Conservation (phyloP, 352 stramenopile species). For the Globisporangium paddicum region DNA sequence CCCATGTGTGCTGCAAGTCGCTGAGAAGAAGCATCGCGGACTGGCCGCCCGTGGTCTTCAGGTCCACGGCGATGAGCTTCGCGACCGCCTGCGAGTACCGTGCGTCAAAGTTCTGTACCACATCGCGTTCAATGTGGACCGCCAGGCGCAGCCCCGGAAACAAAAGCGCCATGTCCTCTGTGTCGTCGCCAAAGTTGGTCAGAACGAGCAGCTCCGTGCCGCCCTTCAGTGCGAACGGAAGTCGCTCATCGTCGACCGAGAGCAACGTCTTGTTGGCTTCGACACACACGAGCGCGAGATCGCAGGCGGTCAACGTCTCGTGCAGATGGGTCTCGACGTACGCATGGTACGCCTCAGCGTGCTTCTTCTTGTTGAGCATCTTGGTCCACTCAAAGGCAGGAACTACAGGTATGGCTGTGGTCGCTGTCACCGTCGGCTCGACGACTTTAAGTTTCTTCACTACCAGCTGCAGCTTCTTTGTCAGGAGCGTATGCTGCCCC, state of each 20-base stretch:
- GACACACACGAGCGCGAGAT: conserved; percentile 5
- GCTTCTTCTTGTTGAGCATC: not conserved
- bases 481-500: not conserved
- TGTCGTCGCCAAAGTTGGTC: conserved; percentile 9
- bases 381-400: not conserved
- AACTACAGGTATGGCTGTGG: too few relatives aligned
- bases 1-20: conserved; percentile 5
- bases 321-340: conserved; percentile 6
- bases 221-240: conserved; percentile 4
- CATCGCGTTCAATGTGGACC: not conserved
- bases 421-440: not conserved
- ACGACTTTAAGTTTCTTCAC: not conserved
- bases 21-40: conserved; percentile 7
- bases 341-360: conserved; percentile 6
- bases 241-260: conserved; percentile 5
- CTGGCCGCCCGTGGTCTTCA: conserved; percentile 5
- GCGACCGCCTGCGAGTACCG: conserved; percentile 4
- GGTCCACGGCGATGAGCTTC: conserved; percentile 5
- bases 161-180: conserved; percentile 2
- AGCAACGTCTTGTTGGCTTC: conserved; percentile 6
- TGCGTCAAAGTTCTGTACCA: conserved; percentile 2
- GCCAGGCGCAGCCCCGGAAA: conserved; percentile 7
- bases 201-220: conserved; percentile 9
- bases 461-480: not conserved
- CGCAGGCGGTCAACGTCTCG: not conserved